Base-by-base conservation (phyloP, 75 land plant genomes). In the Chamaecyparis obtusa region DNA sequence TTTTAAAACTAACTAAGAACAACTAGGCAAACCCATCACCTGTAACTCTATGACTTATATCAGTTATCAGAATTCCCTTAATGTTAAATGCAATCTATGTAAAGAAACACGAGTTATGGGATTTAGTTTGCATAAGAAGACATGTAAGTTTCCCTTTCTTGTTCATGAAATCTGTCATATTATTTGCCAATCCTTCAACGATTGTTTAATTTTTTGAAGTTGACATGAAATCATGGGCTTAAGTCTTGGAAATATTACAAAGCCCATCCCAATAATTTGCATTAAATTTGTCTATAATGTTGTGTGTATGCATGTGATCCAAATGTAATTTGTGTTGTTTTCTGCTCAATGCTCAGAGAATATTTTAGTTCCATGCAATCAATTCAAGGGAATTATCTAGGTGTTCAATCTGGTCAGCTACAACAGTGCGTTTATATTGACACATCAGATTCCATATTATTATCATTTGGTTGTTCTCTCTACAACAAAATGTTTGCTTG, bases 41-140 rank as follows among this genome's bases (percentile, higher is more conserved):
- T 81, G 13, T 81, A 81, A 49, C 51, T 81, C n/a, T 46, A n/a
- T 81, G 69, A 64, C n/a, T 11, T 74, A 13, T 81, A 81, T 81
- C 30, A 11, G 83, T 46, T 81, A 14, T 44, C 32, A 30, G 27
- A 27, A 17, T 80, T 27, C 9, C 11, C 30, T 44, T 27, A 39
- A 79, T 17, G 48, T 27, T 79, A 19, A 39, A 21, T 76, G 79
- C 39, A 43, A 79, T 79, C 24, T 39, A 1, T 80, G 46, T 2
- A 44, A 81, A 81, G 83, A 81, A 43, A 44, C 24, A 13, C 10
- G 14, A 21, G 11, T 49, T 27, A 81, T 44, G 49, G n/a, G 30
- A n/a, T 81, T n/a, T 46, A n/a, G 27, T 81, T 27, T 81, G 30
- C n/a, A 41, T 27, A 81, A 74, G 2, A 81, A 46, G 46, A 46